These are phyloP conservation scores for Fusarium pininemorale DNA, from an alignment of 2,329 filamentous ascomycete genomes.

Conservation along the genomic window DNA sequence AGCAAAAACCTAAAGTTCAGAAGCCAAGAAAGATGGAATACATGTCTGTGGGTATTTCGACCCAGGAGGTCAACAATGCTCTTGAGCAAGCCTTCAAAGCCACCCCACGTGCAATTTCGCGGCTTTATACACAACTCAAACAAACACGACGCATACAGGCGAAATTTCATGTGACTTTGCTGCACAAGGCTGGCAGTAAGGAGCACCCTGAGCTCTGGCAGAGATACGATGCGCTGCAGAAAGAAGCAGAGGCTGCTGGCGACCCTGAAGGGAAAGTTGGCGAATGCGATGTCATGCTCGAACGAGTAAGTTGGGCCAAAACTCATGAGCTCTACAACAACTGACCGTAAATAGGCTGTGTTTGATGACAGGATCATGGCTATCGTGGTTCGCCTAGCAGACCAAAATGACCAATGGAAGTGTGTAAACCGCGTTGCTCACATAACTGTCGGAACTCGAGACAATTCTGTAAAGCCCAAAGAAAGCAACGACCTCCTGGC, in stretches of 20 bases:
- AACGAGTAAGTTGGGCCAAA: slow-evolving; percentile 57
- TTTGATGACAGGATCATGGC: slow-evolving; percentile 92
- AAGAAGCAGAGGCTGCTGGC: slow-evolving; percentile 50
- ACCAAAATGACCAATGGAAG: slow-evolving; percentile 66
- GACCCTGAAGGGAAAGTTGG: slow-evolving; percentile 58
- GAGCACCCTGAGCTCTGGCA: slow-evolving; percentile 78
- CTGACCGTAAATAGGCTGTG: slow-evolving; percentile 64
- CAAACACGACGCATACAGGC: slow-evolving; percentile 78
- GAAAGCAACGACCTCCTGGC: slow-evolving; percentile 89
- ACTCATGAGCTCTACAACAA: background rate
- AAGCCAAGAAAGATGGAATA: slow-evolving; percentile 62
- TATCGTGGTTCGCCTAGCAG: slow-evolving; percentile 80
- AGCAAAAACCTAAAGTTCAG: slow-evolving; percentile 41
- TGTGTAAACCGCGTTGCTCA: slow-evolving; percentile 84
- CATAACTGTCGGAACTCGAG: slow-evolving; percentile 87
- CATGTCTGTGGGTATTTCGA: slow-evolving; percentile 60
- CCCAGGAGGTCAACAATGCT: slow-evolving; percentile 56
- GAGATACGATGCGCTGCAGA: slow-evolving; percentile 71
- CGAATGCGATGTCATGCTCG: slow-evolving; percentile 69
- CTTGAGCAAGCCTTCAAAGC: slow-evolving; percentile 76
- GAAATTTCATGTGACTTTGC: slow-evolving; percentile 93
- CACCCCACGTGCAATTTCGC: slow-evolving; percentile 53
- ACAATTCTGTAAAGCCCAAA: slow-evolving; percentile 81
- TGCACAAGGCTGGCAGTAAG: slow-evolving; percentile 75
- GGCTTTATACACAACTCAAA: slow-evolving; percentile 79